Conservation (phyloP, 108 stramenopile genomes). For the Cylindrotheca closterium region DNA sequence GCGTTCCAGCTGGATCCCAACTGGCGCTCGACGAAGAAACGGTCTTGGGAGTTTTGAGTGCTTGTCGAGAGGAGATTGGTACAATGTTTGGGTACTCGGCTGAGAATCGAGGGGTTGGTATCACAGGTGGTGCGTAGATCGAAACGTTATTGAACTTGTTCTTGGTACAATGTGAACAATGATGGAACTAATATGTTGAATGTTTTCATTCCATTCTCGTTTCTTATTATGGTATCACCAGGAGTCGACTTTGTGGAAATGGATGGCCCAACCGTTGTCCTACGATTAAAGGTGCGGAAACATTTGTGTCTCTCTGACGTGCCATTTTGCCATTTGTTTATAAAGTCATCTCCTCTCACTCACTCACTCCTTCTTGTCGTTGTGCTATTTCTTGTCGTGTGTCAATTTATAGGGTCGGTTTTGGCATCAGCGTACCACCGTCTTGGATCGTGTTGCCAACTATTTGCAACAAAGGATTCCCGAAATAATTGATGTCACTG, state of each 20-base stretch:
- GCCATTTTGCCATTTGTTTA: slow-evolving; percentile 6
- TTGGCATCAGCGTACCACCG: slow-evolving; percentile 91
- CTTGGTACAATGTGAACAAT: too few relatives aligned
- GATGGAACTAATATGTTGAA: not conserved
- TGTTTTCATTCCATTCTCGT: not conserved
- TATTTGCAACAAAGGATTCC: slow-evolving; percentile 79
- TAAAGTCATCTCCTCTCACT: too few relatives aligned
- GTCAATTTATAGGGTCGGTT: slow-evolving; percentile 84
- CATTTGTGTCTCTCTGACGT: too few relatives aligned
- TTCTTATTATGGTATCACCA: not conserved
- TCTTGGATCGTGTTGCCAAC: slow-evolving; percentile 67
- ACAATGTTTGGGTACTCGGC: slow-evolving; percentile 92
- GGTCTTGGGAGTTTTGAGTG: slow-evolving; percentile 67
- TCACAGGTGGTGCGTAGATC: slow-evolving; percentile 90
- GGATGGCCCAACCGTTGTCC: slow-evolving; percentile 84
- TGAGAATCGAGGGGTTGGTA: slow-evolving; percentile 92
- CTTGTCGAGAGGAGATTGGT: slow-evolving; percentile 80
- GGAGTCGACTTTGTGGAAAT: slow-evolving; percentile 90
- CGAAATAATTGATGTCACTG: slow-evolving; percentile 81
- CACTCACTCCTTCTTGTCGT: too few relatives aligned
- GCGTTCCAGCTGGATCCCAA: slow-evolving; percentile 46
- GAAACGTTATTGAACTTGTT: too few relatives aligned
- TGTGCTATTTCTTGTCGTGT: too few relatives aligned
- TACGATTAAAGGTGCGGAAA: slow-evolving; percentile 29
- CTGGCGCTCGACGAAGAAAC: slow-evolving; percentile 69